Evolutionary conservation across 345 rosid species (phyloP).

Genomic region (Alliaria petiolata): DNA sequence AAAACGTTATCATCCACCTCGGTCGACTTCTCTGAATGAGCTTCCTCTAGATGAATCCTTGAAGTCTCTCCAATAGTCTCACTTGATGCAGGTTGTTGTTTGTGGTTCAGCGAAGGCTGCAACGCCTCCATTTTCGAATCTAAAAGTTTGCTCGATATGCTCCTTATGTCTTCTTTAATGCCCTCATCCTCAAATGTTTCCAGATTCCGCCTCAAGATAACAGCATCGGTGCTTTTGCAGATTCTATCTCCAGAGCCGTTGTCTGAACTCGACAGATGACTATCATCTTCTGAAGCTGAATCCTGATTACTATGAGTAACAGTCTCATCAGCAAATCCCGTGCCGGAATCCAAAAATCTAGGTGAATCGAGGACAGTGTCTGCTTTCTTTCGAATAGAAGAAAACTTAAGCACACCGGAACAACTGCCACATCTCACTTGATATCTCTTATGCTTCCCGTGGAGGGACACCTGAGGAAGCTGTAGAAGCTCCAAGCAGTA

Average conservation of each 20-base stretch:
- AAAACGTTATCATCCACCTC: background rate
- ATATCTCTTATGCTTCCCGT: slow-evolving; percentile 47
- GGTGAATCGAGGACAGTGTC: slow-evolving; percentile 38
- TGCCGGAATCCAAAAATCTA: background rate
- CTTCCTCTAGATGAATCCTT: slow-evolving; percentile 18
- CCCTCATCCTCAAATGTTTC: slow-evolving; percentile 24
- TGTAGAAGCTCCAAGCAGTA: slow-evolving; percentile 52
- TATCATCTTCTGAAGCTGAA: slow-evolving; percentile 21
- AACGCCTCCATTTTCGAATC: background rate
- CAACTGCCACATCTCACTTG: slow-evolving; percentile 77
- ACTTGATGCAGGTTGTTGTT: slow-evolving; percentile 13
- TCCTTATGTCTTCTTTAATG: slow-evolving; percentile 15
- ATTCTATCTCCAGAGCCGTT: slow-evolving; percentile 1
- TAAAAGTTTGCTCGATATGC: slow-evolving; percentile 3
- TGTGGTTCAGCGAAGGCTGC: slow-evolving; percentile 3
- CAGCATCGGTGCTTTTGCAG: slow-evolving; percentile 27
- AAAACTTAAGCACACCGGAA: slow-evolving; percentile 53
- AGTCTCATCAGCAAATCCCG: slow-evolving; percentile 11
- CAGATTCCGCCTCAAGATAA: slow-evolving; percentile 22
- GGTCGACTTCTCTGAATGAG: slow-evolving; percentile 1
- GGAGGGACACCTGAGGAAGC: slow-evolving; percentile 69
- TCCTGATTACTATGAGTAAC: slow-evolving; percentile 9
- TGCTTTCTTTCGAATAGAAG: slow-evolving; percentile 41
- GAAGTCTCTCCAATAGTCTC: slow-evolving; percentile 1
- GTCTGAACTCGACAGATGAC: slow-evolving; percentile 12